phyloP scores from a whole-genome alignment of 495 filamentous ascomycete genomes.

The Glonium stellatum region DNA sequence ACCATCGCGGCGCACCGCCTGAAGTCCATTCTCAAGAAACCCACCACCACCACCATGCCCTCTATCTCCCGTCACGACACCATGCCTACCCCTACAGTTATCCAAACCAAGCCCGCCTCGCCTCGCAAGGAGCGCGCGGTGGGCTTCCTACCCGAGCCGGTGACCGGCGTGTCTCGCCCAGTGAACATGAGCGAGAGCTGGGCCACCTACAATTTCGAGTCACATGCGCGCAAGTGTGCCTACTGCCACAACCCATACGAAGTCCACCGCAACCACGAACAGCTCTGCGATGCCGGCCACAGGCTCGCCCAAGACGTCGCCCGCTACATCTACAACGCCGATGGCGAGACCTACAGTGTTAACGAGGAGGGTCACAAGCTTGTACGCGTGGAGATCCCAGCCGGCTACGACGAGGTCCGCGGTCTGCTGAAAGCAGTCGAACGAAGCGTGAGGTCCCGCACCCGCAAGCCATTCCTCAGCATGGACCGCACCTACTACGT shows the following conservation, averaged over 20 bases:
- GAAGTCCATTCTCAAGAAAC: constrained; percentile 27
- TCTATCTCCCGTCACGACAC: constrained; percentile 22
- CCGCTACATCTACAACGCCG: constrained; percentile 30
- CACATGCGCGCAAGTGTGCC: constrained; percentile 32
- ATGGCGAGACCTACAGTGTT: constrained; percentile 34
- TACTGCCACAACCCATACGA: constrained; percentile 34
- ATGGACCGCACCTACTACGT: constrained; percentile 31
- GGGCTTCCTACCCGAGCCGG: constrained; percentile 25
- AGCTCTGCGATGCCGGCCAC: constrained; percentile 34
- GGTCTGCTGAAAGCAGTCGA: constrained; percentile 34
- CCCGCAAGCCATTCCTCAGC: constrained; percentile 31
- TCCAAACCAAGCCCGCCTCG: not conserved
- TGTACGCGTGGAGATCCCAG: constrained; percentile 35
- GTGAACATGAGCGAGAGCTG: constrained; percentile 31
- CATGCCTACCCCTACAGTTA: constrained; percentile 22
- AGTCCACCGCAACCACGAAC: constrained; percentile 25
- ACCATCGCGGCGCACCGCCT: constrained; percentile 19
- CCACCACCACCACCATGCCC: constrained; percentile 25
- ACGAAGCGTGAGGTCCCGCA: constrained; percentile 24
- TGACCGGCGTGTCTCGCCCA: constrained; percentile 28
- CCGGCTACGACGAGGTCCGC: constrained; percentile 30
- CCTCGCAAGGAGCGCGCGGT: constrained; percentile 25
- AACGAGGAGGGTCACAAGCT: constrained; percentile 31
- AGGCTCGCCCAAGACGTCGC: constrained; percentile 34
- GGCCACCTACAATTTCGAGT: constrained; percentile 37